Evolutionary conservation across 495 filamentous ascomycete genomes (phyloP).

Genomic region (Letharia lupina): DNA sequence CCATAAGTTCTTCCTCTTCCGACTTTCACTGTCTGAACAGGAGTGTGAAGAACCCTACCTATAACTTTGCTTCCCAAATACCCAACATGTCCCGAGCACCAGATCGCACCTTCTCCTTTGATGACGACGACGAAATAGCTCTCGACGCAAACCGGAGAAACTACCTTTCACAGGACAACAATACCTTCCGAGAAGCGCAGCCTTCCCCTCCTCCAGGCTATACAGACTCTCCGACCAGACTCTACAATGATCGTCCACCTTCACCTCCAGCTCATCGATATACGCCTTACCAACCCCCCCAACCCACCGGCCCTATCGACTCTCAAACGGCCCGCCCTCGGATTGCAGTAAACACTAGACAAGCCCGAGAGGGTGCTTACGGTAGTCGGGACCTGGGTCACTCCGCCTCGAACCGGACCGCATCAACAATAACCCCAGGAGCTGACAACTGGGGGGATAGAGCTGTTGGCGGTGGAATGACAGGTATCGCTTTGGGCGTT

Average conservation of each 20-base stretch:
- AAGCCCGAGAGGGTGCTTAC: slow-evolving; percentile 19
- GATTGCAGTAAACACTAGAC: slow-evolving; percentile 13
- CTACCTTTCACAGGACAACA: slow-evolving; percentile 14
- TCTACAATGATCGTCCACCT: slow-evolving; percentile 24
- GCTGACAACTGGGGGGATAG: slow-evolving; percentile 65
- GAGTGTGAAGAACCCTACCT: not conserved
- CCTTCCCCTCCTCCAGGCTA: slow-evolving; percentile 24
- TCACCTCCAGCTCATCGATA: slow-evolving; percentile 18
- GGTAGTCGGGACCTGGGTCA: slow-evolving; percentile 25
- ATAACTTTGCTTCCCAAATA: not conserved
- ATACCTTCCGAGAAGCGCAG: slow-evolving; percentile 24
- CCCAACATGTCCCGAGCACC: slow-evolving; percentile 12
- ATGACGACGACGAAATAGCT: slow-evolving; percentile 20
- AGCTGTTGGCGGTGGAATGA: slow-evolving; percentile 68
- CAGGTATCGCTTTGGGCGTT: slow-evolving; percentile 65
- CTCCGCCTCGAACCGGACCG: slow-evolving; percentile 31
- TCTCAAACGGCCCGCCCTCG: slow-evolving; percentile 16
- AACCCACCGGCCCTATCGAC: slow-evolving; percentile 21
- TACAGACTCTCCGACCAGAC: slow-evolving; percentile 24
- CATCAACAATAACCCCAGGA: slow-evolving; percentile 58
- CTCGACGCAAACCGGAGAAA: slow-evolving; percentile 19
- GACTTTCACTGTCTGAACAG: not conserved
- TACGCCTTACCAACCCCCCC: slow-evolving; percentile 17
- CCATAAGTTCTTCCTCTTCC: not conserved
- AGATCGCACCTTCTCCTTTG: slow-evolving; percentile 25